Base-by-base conservation (phyloP, 139 green algal genomes). In the Mesostigma viride region DNA sequence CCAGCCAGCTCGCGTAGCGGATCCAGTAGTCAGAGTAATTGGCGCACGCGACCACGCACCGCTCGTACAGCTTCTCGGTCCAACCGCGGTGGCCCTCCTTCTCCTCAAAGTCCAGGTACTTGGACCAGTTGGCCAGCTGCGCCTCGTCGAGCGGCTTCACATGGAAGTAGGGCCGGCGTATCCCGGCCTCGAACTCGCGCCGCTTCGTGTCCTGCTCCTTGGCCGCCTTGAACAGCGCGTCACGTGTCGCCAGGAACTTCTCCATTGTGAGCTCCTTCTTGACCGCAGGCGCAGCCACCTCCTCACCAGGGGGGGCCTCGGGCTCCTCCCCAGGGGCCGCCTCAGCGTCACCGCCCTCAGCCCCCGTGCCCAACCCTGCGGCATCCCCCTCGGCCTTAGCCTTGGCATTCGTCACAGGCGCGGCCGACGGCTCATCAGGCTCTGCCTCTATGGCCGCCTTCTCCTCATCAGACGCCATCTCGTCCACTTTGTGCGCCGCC, bases 21-120 rank as follows among this genome's bases (percentile, higher is more conserved):
- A 83, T 69, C 88, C 88, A 95, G 69, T 86, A 90, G 67, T 92
- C 87, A 83, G 86, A 81, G 62, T 94, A 94, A 71, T 53, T 82
- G 33, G 88, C 88, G 64, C 87, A 94, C 0, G 88, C 63, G 20
- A 95, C 78, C 35, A 93, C 68, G 70, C 87, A 94, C n/a, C 88
- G 77, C 80, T 95, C 88, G 61, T 84, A 95, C n/a, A 92, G 57
- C 34, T 76, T 76, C 8, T 60, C 40, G 8, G 36, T 62, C 80
- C 6, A 66, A 71, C 3, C 69, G 17, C 40, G 17, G 40, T 17
- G 40, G 40, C 17, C 40, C 14, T 53, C 14, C 17, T 53, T 53
- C 6, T 70, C 65, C 63, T 87, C 79, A 67, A 77, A 85, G 47
- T 88, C 81, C 47, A 95, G 66, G 74, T 95, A 95, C 0, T 73